Conservation (phyloP, 108 stramenopile genomes). For the Schizochytrium sp. region DNA sequence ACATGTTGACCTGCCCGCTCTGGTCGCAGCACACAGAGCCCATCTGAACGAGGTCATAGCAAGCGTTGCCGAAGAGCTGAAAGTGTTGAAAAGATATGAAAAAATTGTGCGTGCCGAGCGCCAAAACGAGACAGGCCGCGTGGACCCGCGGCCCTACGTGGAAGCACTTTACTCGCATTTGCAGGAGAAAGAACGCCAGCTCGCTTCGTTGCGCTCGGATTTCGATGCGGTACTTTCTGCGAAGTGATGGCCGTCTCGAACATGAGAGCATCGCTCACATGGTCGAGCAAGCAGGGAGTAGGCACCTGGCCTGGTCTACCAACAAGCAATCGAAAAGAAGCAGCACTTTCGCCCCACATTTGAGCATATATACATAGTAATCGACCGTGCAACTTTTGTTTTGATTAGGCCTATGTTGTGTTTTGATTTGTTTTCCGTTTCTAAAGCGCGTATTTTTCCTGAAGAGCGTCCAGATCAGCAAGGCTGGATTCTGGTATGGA, state of each 20-base stretch:
- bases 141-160: not conserved
- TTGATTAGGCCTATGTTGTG: too few relatives aligned
- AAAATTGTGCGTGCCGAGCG: not conserved
- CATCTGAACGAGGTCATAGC: not conserved
- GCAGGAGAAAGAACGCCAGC: not conserved
- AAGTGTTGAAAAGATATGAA: not conserved
- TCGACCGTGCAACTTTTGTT: too few relatives aligned
- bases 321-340: too few relatives aligned
- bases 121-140: not conserved
- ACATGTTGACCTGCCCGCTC: not conserved
- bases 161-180: not conserved
- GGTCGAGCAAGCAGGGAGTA: too few relatives aligned
- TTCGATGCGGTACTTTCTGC: not conserved
- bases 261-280: not conserved
- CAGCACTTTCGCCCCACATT: too few relatives aligned
- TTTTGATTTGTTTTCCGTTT: too few relatives aligned
- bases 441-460: not conserved
- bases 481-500: not conserved
- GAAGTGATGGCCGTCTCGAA: not conserved
- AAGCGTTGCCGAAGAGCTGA: not conserved
- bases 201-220: not conserved
- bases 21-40: not conserved
- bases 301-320: too few relatives aligned
- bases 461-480: not conserved
- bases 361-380: too few relatives aligned